These are phyloP conservation scores for Takashimella tepidaria DNA, from an alignment of 1,284 basidiomycete species.

Conservation along the genomic window DNA sequence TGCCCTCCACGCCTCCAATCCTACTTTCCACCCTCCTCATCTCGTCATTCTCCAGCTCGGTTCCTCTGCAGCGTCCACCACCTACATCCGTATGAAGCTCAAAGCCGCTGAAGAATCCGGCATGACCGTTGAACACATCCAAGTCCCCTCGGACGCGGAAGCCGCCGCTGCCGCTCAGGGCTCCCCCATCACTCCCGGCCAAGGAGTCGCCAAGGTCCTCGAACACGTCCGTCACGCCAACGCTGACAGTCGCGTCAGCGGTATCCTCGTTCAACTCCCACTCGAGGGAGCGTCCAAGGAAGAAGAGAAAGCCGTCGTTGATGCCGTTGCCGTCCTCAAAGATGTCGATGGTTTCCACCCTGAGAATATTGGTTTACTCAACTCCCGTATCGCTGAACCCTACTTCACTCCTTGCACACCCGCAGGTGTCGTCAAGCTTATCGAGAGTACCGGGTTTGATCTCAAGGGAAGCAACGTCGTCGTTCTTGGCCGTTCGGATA, in stretches of 20 bases:
- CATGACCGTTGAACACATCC: slow-evolving; percentile 79
- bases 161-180: slow-evolving; percentile 23
- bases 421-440: slow-evolving; percentile 81
- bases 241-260: slow-evolving; percentile 73
- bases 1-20: slow-evolving; percentile 56
- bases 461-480: slow-evolving; percentile 77
- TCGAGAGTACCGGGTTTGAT: slow-evolving; percentile 74
- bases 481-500: slow-evolving; percentile 94
- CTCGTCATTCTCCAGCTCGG: slow-evolving; percentile 95
- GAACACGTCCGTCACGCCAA: slow-evolving; percentile 76
- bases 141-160: slow-evolving; percentile 64
- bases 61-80: slow-evolving; percentile 77
- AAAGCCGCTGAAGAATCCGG: slow-evolving; percentile 95
- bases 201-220: slow-evolving; percentile 66
- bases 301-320: slow-evolving; percentile 85
- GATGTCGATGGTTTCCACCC: slow-evolving; percentile 99
- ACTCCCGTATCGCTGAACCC: slow-evolving; percentile 83
- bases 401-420: slow-evolving; percentile 95
- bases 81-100: slow-evolving; percentile 96
- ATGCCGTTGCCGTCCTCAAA: slow-evolving; percentile 89
- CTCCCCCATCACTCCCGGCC: slow-evolving; percentile 10
- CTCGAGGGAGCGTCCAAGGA: slow-evolving; percentile 77
- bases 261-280: slow-evolving; percentile 96
- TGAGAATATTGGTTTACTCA: slow-evolving; percentile 95
- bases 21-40: slow-evolving; percentile 76